Evolutionary conservation across 1,139 yeast species (phyloP), one percentile per base, ranked within the genome.

Genomic region (Hyphopichia wangnamkhiaoensis): DNA sequence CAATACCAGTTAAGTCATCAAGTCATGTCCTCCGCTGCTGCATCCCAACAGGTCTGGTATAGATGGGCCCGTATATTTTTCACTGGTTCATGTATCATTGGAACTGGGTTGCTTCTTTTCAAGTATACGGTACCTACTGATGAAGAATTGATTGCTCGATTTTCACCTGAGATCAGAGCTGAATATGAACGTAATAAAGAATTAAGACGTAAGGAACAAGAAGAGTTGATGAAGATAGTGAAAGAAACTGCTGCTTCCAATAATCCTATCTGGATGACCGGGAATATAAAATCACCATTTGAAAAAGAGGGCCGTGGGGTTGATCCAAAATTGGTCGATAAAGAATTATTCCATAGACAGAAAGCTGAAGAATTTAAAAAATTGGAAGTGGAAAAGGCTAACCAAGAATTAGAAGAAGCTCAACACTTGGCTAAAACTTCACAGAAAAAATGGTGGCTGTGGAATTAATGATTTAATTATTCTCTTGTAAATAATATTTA

Each of bases 251-350:
- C 88, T 1, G 68, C 74, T 3, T 80, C 89, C 16, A 72, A 79
- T 48, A 87, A 84, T 40, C 95, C 95, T 0, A 78, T 85, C 35
- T 85, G 95, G 95, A 82, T 77, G 57, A 80, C 94, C 0, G 95
- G 91, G 0, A 69, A 79, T 1, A 75, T 85, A 37, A 68, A 71
- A 35, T 74, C 84, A 2, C 94, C 94, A 0, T 83, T 80, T 70
- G 88, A 73, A 48, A 65, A 50, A 48, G 53, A 62, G 50, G 59
- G 61, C 47, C 40, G 62, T 47, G 58, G 63, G 48, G 54, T 54
- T 37, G 55, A 64, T 19, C 67, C 71, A 2, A 63, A 67, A 36
- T 61, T 76, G 40, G 73, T 78, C 18, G 69, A 77, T 52, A 68
- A 73, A 40, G 79, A 77, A 39, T 63, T 65, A 37, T 76, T 76